These are phyloP conservation scores for Dichotomocladium elegans DNA, from an alignment of 371 early-diverging fungal species.

Conservation along the genomic window DNA sequence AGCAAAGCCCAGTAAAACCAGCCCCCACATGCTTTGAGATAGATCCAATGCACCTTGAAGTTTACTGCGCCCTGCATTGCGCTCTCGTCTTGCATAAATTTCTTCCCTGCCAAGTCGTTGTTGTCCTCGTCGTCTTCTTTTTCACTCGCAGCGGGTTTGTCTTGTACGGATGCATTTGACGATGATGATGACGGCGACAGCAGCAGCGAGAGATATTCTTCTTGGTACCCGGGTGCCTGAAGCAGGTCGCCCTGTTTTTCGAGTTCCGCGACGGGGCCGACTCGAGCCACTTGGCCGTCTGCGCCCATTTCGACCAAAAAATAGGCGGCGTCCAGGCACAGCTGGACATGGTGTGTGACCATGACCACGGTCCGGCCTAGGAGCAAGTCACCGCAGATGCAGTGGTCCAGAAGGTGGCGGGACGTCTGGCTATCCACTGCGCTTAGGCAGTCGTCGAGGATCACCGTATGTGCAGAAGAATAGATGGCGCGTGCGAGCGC, in stretches of 20 bases:
- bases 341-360: slow-evolving; percentile 80
- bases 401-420: slow-evolving; percentile 61
- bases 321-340: slow-evolving; percentile 65
- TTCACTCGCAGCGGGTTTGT: slow-evolving; percentile 2
- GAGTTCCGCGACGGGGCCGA: slow-evolving; percentile 29
- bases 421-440: slow-evolving; percentile 86
- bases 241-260: slow-evolving; percentile 25
- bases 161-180: too few species aligned
- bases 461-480: slow-evolving; percentile 56
- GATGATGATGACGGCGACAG: too few species aligned
- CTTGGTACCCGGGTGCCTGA: too few species aligned
- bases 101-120: too few species aligned
- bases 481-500: slow-evolving; percentile 77
- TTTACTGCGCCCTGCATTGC: slow-evolving; percentile 55
- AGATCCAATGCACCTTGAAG: slow-evolving; percentile 55
- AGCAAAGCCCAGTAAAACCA: slow-evolving; percentile 46
- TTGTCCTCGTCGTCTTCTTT: slow-evolving; percentile 8
- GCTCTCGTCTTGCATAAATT: slow-evolving; percentile 42
- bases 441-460: slow-evolving; percentile 77
- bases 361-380: slow-evolving; percentile 70
- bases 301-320: slow-evolving; percentile 55
- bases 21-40: slow-evolving; percentile 68
- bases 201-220: too few species aligned
- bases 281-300: slow-evolving; percentile 43
- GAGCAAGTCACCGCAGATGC: slow-evolving; percentile 62